Evolutionary conservation across 768 basidiomycete species (phyloP).

Genomic region (Suillus lakei): DNA sequence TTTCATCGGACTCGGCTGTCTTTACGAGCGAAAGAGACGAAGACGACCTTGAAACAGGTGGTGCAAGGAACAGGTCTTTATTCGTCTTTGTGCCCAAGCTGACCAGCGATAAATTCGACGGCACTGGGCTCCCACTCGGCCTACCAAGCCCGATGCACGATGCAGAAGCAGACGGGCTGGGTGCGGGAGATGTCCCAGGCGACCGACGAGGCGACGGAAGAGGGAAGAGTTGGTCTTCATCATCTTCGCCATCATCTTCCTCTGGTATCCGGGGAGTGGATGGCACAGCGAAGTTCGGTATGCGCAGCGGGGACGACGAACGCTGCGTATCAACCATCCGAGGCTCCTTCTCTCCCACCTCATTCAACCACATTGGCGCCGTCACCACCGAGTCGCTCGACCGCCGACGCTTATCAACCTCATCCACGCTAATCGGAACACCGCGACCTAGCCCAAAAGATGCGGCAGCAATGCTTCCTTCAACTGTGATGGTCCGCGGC

Average conservation of each 20-base stretch:
- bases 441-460: slow-evolving; percentile 22
- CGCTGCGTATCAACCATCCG: background rate
- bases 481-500: slow-evolving; percentile 31
- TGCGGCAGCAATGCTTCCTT: slow-evolving; percentile 36
- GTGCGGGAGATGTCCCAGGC: slow-evolving; percentile 46
- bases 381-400: slow-evolving; percentile 40
- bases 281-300: slow-evolving; percentile 5
- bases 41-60: slow-evolving; percentile 27
- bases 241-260: slow-evolving; percentile 52
- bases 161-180: slow-evolving; percentile 37
- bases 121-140: slow-evolving; percentile 14
- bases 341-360: background rate
- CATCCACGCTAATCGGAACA: slow-evolving; percentile 60
- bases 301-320: slow-evolving; percentile 20
- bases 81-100: slow-evolving; percentile 2
- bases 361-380: slow-evolving; percentile 12
- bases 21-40: slow-evolving; percentile 32
- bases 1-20: slow-evolving; percentile 19
- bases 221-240: slow-evolving; percentile 60
- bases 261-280: slow-evolving; percentile 33
- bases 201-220: slow-evolving; percentile 63
- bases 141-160: slow-evolving; percentile 26
- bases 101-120: slow-evolving; percentile 24
- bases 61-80: slow-evolving; percentile 22
- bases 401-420: slow-evolving; percentile 62